Percentiles rank a stretch among this genome's conserved stretches.
phyloP scores from a whole-genome alignment of 2,329 filamentous ascomycete species.

The Trichoderma sp. region DNA sequence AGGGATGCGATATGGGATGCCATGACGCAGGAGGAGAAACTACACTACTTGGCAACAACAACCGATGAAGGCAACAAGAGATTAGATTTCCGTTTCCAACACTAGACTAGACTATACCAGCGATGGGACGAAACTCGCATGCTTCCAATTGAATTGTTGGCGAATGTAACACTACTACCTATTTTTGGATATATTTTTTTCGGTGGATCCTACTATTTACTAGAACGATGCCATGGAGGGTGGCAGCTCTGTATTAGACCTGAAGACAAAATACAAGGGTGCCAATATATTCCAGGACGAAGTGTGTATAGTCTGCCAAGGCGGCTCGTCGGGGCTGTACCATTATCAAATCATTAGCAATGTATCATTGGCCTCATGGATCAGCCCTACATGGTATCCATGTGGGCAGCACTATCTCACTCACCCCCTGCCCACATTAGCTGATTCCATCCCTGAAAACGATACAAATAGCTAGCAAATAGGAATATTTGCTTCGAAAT shows the following conservation, averaged over 20 bases:
- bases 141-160: background rate
- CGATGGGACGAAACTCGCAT: background rate
- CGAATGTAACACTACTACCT: background rate
- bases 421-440: background rate
- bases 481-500: background rate
- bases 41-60: conserved; percentile 53
- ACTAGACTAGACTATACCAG: conserved; percentile 38
- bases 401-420: background rate
- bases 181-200: background rate
- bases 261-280: background rate
- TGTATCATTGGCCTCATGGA: background rate
- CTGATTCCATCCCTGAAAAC: background rate
- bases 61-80: conserved; percentile 58
- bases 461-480: background rate
- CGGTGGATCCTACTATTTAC: background rate
- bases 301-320: background rate
- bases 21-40: conserved; percentile 50
- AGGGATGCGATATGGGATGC: conserved; percentile 49
- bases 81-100: conserved; percentile 58
- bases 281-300: background rate
- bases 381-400: background rate
- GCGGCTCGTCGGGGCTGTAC: background rate
- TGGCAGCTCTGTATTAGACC: background rate
- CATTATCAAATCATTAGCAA: background rate
- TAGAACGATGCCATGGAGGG: background rate